These are phyloP conservation scores for Yamadazyma triangularis DNA, from an alignment of 1,139 yeast species.

Conservation along the genomic window DNA sequence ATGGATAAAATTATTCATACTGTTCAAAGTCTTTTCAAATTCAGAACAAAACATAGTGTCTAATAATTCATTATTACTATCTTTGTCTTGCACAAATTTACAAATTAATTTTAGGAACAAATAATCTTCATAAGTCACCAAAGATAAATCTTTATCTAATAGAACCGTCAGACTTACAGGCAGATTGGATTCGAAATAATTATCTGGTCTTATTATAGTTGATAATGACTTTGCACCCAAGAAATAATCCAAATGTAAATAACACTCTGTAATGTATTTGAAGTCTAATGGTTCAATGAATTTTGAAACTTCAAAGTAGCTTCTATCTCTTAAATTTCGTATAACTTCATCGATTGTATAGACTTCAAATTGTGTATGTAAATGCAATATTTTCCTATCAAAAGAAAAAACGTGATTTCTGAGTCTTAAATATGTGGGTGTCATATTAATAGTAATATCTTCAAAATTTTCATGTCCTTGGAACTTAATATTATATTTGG, in stretches of 20 bases:
- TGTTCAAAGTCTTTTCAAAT: conserved; percentile 10
- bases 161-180: conserved; percentile 1
- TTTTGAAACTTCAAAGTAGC: conserved; percentile 10
- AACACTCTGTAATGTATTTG: conserved; percentile 10
- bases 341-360: conserved; percentile 9
- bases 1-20: conserved; percentile 14
- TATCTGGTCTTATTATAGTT: conserved; percentile 7
- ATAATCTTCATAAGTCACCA: conserved; percentile 7
- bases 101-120: conserved; percentile 11
- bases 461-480: conserved; percentile 3
- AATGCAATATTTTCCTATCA: conserved; percentile 5
- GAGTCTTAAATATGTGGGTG: conserved; percentile 7
- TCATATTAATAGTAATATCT: conserved; percentile 3
- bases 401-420: conserved; percentile 6
- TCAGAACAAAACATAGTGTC: conserved; percentile 9
- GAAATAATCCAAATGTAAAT: conserved; percentile 8
- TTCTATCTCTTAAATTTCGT: conserved; percentile 8
- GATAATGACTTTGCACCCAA: conserved; percentile 10
- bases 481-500: conserved; percentile 7
- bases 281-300: conserved; percentile 11
- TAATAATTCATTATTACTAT: conserved; percentile 3
- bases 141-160: conserved; percentile 1
- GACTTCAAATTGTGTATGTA: conserved; percentile 5
- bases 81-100: conserved; percentile 7
- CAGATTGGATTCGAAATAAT: conserved; percentile 1